Conservation (phyloP, 2,329 filamentous ascomycete genomes). For the Fusarium bulbicola region DNA sequence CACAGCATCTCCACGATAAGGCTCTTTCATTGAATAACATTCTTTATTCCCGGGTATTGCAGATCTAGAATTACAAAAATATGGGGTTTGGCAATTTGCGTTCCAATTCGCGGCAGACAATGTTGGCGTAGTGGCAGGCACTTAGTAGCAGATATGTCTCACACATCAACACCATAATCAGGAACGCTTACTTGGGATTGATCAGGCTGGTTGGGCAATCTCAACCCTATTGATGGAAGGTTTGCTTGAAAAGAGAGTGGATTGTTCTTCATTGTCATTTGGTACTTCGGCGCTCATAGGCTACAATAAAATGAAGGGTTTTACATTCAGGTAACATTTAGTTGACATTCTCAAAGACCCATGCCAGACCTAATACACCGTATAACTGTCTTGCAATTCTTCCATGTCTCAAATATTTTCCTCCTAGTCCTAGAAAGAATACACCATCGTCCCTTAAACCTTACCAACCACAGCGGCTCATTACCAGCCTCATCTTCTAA, state of each 20-base stretch:
- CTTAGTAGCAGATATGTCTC: conserved; percentile 5
- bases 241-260: too few relatives aligned
- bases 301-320: neutral
- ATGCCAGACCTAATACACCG: neutral
- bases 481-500: neutral
- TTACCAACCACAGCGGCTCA: neutral
- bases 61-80: neutral
- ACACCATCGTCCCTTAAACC: neutral
- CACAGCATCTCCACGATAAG: neutral
- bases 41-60: neutral
- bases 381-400: neutral
- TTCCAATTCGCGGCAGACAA: conserved; percentile 24
- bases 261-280: neutral
- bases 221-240: neutral
- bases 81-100: neutral
- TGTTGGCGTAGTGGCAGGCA: neutral
- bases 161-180: neutral
- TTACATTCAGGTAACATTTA: neutral
- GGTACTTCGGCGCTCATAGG: neutral
- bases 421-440: neutral
- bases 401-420: neutral
- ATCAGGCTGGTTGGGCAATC: neutral
- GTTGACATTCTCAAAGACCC: neutral
- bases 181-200: neutral
- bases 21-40: neutral